These are phyloP conservation scores for Plasmodium gallinaceum DNA, from an alignment of 169 alveolate species.

Conservation along the genomic window DNA sequence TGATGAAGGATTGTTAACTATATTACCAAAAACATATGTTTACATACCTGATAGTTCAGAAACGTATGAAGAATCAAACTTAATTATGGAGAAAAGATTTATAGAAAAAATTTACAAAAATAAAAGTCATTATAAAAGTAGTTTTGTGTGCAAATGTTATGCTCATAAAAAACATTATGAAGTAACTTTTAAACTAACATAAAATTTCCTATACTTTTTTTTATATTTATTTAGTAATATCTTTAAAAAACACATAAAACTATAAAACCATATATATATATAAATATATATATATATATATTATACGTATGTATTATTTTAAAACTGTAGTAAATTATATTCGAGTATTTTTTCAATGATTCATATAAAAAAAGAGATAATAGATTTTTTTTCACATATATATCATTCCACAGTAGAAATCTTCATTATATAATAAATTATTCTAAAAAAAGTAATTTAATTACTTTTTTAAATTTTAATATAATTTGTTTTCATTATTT, in stretches of 20 bases:
- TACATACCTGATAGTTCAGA: neutral
- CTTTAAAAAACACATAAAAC: neutral
- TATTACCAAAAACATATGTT: slow-evolving; percentile 37
- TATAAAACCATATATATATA: neutral
- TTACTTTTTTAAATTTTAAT: too few species aligned
- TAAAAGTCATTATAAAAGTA: neutral
- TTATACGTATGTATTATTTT: too few species aligned
- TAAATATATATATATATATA: slow-evolving; percentile 1
- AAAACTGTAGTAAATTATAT: too few species aligned
- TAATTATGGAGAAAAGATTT: slow-evolving; percentile 4
- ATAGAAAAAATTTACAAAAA: slow-evolving; percentile 4
- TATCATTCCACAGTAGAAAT: too few species aligned
- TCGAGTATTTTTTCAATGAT: too few species aligned
- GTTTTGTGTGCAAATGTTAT: slow-evolving; percentile 44
- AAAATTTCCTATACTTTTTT: neutral
- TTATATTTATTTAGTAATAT: neutral
- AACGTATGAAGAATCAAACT: slow-evolving; percentile 32
- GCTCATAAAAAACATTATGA: slow-evolving; percentile 3
- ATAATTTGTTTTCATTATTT: too few species aligned
- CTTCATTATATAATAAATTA: too few species aligned
- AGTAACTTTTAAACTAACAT: neutral
- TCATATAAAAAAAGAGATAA: too few species aligned
- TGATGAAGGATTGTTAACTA: slow-evolving; percentile 30
- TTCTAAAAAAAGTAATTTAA: too few species aligned
- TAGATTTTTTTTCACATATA: too few species aligned